Evolutionary conservation across 2,329 filamentous ascomycete species (phyloP), one percentile per base, ranked within the genome.

Genomic region (Tympanopsis confertula): DNA sequence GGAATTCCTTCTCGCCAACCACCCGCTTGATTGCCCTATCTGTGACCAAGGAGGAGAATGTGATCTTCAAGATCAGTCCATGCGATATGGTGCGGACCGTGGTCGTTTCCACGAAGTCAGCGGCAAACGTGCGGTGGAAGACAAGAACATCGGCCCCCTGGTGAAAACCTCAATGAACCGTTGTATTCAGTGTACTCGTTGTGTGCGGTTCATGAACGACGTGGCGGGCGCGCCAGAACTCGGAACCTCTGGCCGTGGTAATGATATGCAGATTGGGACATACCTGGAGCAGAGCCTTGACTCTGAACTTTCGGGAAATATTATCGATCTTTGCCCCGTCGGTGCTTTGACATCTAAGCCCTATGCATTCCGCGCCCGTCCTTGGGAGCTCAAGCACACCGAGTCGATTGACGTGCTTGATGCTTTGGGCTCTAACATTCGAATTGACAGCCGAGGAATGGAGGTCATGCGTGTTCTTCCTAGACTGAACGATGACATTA

Each of bases 101-200:
- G 91, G 91, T 44, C 83, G 91, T 52, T 98, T 98, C 68, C 91
- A 98, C 66, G 91, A 98, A 64, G 65, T 93, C 54, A 80, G 76
- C 39, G 91, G 91, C 64, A 98, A 98, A 75, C 85, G 91, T 69
- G 91, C 87, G 19, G 88, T 95, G 28, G 91, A 98, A 68, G 91
- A 98, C 65, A 98, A 98, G 75, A 96, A 98, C 63, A 95, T 98
- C 54, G 91, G 91, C 24, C 91, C 91, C 38, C 64, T 98, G 49
- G 85, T 98, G 66, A 98, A 98, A 77, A 98, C 91, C 3, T 98
- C 91, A 36, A 98, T 98, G 91, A 98, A 98, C 73, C 78, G 91
- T 59, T 98, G 91, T 64, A 98, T 98, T 54, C 91, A 98, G 70
- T 98, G 91, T 72, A 98, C 91, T 45, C 80, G 91, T 54, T 98